Evolutionary conservation across 2,329 filamentous ascomycete species (phyloP).

Genomic region (Pestalotiopsis sp.): DNA sequence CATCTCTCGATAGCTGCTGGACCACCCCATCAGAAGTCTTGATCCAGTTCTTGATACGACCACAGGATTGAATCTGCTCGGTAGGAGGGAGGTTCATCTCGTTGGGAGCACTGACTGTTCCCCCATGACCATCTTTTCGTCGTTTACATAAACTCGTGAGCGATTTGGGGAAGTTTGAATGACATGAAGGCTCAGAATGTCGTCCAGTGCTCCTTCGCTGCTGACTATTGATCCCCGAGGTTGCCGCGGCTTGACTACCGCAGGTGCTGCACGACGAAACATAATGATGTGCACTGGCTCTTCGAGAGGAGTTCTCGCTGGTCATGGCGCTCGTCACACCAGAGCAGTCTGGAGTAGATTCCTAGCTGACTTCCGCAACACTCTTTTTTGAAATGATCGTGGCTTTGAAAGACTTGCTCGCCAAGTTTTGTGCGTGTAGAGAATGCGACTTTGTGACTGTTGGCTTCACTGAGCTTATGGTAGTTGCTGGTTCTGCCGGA

Average conservation of each 20-base stretch:
- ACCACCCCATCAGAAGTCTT: background rate
- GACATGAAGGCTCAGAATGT: background rate
- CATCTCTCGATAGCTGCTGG: background rate
- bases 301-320: background rate
- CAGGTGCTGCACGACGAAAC: background rate
- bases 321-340: background rate
- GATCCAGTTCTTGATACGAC: background rate
- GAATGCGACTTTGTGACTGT: constrained; percentile 20
- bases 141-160: background rate
- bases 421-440: background rate
- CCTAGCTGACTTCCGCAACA: constrained; percentile 35
- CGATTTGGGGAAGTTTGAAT: background rate
- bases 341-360: constrained; percentile 18
- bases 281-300: too few relatives aligned
- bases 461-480: constrained; percentile 29
- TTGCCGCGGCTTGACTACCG: background rate
- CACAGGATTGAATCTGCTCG: background rate
- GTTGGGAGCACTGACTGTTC: background rate
- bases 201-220: background rate
- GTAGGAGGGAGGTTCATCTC: background rate
- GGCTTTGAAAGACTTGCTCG: constrained; percentile 17
- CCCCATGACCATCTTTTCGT: background rate
- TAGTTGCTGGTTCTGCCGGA: constrained; percentile 32
- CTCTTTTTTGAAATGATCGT: constrained; percentile 35
- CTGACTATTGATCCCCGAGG: background rate